phyloP scores from a whole-genome alignment of 169 alveolate genomes.

The Theileria equi region DNA sequence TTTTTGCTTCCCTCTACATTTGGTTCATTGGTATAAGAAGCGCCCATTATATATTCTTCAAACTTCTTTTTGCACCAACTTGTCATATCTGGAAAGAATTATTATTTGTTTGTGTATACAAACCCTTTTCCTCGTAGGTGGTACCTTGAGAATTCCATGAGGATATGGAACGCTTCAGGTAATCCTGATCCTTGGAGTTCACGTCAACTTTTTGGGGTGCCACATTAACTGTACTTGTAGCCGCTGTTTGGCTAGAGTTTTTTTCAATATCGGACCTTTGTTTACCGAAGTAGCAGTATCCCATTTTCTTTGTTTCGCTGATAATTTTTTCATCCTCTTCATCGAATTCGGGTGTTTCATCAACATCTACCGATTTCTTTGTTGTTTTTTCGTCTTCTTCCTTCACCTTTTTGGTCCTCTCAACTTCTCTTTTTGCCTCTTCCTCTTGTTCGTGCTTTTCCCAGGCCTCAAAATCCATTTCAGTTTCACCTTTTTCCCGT shows the following conservation, averaged over 20 bases:
- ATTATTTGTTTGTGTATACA: neutral
- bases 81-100: slow-evolving; percentile 44
- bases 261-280: slow-evolving; percentile 64
- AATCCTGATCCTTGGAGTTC: slow-evolving; percentile 14
- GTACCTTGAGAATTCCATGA: slow-evolving; percentile 85
- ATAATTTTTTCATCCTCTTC: slow-evolving; percentile 82
- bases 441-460: slow-evolving; percentile 61
- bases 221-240: slow-evolving; percentile 53
- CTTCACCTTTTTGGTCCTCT: slow-evolving; percentile 54
- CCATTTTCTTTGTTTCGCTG: slow-evolving; percentile 83
- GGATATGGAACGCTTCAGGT: slow-evolving; percentile 61
- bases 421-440: slow-evolving; percentile 46
- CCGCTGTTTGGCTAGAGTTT: slow-evolving; percentile 20
- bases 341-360: slow-evolving; percentile 72
- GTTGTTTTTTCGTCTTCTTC: slow-evolving; percentile 43
- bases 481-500: slow-evolving; percentile 70
- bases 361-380: slow-evolving; percentile 16
- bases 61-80: slow-evolving; percentile 57
- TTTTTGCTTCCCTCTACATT: slow-evolving; percentile 30
- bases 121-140: slow-evolving; percentile 82
- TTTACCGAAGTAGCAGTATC: slow-evolving; percentile 80
- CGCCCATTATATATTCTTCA: slow-evolving; percentile 38
- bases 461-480: slow-evolving; percentile 66
- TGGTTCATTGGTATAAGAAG: slow-evolving; percentile 65
- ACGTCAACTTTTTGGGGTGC: slow-evolving; percentile 28